Evolutionary conservation across 2,329 filamentous ascomycete species (phyloP).

Genomic region (Fusarium pseudograminearum): DNA sequence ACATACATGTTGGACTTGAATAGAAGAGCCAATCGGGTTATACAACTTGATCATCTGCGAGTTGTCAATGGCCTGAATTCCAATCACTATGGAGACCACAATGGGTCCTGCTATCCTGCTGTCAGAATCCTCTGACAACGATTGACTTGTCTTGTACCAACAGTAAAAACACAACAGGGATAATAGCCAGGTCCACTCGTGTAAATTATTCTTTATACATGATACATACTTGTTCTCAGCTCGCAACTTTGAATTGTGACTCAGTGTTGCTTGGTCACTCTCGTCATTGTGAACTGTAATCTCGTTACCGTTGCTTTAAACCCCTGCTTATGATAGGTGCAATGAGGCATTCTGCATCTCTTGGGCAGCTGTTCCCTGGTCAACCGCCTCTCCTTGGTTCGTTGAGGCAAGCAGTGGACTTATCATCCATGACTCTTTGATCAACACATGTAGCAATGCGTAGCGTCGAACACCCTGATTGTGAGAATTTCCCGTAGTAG

Average conservation of each 20-base stretch:
- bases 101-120: conserved; percentile 1
- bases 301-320: neutral
- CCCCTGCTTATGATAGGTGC: neutral
- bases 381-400: neutral
- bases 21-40: conserved; percentile 19
- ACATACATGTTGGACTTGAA: neutral
- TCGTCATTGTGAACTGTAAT: conserved; percentile 8
- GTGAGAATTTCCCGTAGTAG: neutral
- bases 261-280: neutral
- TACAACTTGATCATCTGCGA: conserved; percentile 20
- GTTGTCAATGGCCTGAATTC: conserved; percentile 31
- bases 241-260: neutral
- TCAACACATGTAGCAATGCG: neutral
- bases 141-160: neutral
- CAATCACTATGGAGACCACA: conserved; percentile 34
- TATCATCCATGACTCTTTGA: neutral
- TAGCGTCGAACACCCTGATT: neutral
- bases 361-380: neutral
- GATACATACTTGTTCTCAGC: neutral
- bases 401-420: neutral
- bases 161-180: neutral
- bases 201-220: neutral
- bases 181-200: conserved; percentile 6
- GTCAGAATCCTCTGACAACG: neutral
- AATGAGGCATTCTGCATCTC: neutral